These are phyloP conservation scores for Alisma plantagoaquatica DNA, from an alignment of 106 monocot species.

Conservation along the genomic window DNA sequence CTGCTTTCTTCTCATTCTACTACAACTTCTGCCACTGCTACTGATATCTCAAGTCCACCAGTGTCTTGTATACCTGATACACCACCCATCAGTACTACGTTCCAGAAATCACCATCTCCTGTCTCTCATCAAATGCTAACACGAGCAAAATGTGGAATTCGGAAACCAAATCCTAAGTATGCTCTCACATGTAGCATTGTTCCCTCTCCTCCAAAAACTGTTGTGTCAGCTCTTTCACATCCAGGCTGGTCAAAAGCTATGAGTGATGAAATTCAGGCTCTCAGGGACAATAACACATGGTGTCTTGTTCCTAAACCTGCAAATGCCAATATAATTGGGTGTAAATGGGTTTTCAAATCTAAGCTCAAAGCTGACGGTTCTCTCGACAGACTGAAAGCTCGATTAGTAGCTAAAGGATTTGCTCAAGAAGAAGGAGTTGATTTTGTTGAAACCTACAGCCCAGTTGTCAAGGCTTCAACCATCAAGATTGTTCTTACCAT, in stretches of 20 bases:
- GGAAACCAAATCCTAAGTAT: too few species aligned
- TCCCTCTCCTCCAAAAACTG: too few species aligned
- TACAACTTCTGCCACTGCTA: too few species aligned
- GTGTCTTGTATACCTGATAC: too few species aligned
- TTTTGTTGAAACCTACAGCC: background rate
- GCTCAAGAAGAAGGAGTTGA: background rate
- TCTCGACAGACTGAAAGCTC: slow-evolving; percentile 3
- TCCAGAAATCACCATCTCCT: background rate
- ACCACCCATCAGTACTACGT: too few species aligned
- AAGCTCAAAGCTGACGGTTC: background rate
- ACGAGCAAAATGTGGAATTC: too few species aligned
- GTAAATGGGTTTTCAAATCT: slow-evolving; percentile 2
- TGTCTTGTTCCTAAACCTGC: background rate
- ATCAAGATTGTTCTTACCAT: background rate
- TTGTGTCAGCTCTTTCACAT: too few species aligned
- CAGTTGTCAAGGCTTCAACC: background rate
- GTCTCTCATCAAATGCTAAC: too few species aligned
- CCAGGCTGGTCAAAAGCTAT: slow-evolving; percentile 8
- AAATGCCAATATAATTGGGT: background rate
- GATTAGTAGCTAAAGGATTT: slow-evolving; percentile 2
- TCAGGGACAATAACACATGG: slow-evolving; percentile 4
- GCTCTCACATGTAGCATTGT: too few species aligned
- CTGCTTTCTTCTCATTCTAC: too few species aligned
- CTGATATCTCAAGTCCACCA: too few species aligned
- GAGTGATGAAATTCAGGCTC: slow-evolving; percentile 1